These are phyloP conservation scores for Evernia prunastri DNA, from an alignment of 495 filamentous ascomycete species.

Conservation along the genomic window DNA sequence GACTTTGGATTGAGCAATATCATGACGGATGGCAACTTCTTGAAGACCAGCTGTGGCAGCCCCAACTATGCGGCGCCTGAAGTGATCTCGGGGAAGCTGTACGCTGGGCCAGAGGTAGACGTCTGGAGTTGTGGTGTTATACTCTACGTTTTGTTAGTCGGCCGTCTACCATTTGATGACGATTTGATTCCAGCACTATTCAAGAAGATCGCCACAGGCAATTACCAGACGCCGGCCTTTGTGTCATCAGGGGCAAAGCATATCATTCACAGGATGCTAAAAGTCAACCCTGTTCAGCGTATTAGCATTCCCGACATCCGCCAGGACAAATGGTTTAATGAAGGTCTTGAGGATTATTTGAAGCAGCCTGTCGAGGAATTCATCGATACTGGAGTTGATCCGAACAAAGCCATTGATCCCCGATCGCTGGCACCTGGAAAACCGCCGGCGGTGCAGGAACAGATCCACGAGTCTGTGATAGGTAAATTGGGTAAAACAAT, in stretches of 20 bases:
- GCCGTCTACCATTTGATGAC: slow-evolving; percentile 91
- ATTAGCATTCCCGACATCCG: slow-evolving; percentile 92
- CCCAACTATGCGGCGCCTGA: slow-evolving; percentile 98
- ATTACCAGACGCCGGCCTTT: slow-evolving; percentile 81
- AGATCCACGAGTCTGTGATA: slow-evolving; percentile 84
- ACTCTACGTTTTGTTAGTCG: slow-evolving; percentile 88
- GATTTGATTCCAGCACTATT: slow-evolving; percentile 87
- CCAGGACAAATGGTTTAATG: slow-evolving; percentile 89
- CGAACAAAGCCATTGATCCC: slow-evolving; percentile 78
- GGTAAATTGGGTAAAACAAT: slow-evolving; percentile 95
- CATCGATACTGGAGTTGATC: slow-evolving; percentile 83
- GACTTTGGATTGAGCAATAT: slow-evolving; percentile 99
- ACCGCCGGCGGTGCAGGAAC: slow-evolving; percentile 68
- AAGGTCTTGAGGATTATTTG: slow-evolving; percentile 77
- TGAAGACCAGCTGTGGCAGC: slow-evolving; percentile 96
- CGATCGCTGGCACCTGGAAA: slow-evolving; percentile 71
- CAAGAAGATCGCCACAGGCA: slow-evolving; percentile 83
- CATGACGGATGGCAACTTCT: slow-evolving; percentile 98
- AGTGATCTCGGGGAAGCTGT: slow-evolving; percentile 95
- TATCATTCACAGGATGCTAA: slow-evolving; percentile 88
- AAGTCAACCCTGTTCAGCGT: slow-evolving; percentile 88
- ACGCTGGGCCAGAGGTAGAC: slow-evolving; percentile 95
- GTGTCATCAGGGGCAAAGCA: slow-evolving; percentile 76
- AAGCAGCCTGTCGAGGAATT: slow-evolving; percentile 90
- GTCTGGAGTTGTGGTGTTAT: slow-evolving; percentile 99